Base-by-base conservation (phyloP, 805 yeast species). In the Candida michaelii region DNA sequence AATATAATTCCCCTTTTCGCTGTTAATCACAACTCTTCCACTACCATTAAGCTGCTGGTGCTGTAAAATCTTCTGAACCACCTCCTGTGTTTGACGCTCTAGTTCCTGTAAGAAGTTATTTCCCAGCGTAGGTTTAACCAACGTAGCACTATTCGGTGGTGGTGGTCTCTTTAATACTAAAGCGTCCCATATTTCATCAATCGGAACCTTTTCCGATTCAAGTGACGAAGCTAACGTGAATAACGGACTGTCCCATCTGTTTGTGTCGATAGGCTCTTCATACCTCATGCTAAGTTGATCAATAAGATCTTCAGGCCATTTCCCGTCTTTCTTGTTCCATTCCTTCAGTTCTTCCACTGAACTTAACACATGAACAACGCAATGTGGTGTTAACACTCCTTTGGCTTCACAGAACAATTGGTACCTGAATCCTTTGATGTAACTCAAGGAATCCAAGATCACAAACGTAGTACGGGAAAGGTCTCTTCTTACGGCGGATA, bases 371-470 rank as follows among this genome's bases (percentile, higher is more conserved):
- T 91, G 90, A 1, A 91, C 69, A 29, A 90, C 85, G 56, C 95
- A 85, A 49, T 87, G 84, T 2, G 93, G 82, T 1, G 97, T 89
- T 13, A 81, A 74, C 19, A 82, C 70, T 1, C 89, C 84, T 59
- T 90, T 91, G 29, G 96, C 90, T 61, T 93, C 99, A 62, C 97
- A 90, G 60, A 80, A 89, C 40, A 93, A 70, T 63, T 93, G 99
- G 63, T 93, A 93, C 46, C 99, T 71, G 60, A 90, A 89, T 0
- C 99, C 99, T 58, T 93, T 93, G 54, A 93, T 93, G 59, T 93
- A 93, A 30, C 87, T 82, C 54, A 89, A 70, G 1, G 93, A 79
- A 60, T 93, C 99, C 40, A 93, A 71, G 13, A 93, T 80, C 1
- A 93, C 97, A 21, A 93, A 73, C 15, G 78, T 82, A 23, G 75